Evolutionary conservation across 441 rosid genomes (phyloP).

Genomic region (Syzygium syzygioides): DNA sequence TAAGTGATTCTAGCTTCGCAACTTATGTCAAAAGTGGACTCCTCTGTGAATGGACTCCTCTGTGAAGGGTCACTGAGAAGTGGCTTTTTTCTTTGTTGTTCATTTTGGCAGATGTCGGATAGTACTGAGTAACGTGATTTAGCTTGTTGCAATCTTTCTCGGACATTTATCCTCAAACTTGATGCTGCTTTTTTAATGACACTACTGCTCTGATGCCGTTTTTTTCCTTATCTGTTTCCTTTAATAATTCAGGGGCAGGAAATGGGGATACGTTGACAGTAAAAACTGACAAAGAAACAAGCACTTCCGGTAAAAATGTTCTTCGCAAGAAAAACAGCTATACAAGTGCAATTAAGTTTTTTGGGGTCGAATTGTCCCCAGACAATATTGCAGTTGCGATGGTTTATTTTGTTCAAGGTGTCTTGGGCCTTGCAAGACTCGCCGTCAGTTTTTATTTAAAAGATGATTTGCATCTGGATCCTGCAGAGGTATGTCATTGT

Average conservation of each 20-base stretch:
- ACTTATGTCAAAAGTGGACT: neutral
- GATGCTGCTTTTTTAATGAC: neutral
- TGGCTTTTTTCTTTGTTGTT: neutral
- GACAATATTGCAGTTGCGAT: conserved; percentile 90
- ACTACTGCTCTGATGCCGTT: neutral
- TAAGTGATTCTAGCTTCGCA: neutral
- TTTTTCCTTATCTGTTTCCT: neutral
- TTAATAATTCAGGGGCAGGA: conserved; percentile 29
- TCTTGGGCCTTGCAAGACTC: conserved; percentile 84
- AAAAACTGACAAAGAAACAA: conserved; percentile 31
- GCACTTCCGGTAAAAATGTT: conserved; percentile 20
- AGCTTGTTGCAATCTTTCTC: neutral
- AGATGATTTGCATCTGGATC: conserved; percentile 94
- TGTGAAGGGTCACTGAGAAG: neutral
- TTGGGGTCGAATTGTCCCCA: conserved; percentile 85
- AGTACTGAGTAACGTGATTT: neutral
- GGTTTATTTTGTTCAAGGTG: conserved; percentile 99
- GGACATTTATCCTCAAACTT: neutral
- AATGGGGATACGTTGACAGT: conserved; percentile 39
- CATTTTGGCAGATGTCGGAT: neutral
- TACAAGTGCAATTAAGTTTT: conserved; percentile 29
- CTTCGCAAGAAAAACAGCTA: conserved; percentile 30
- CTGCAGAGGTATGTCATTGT: conserved; percentile 72
- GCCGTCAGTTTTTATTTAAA: conserved; percentile 92
- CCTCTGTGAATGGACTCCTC: neutral